These are phyloP conservation scores for Exophiala calicioides DNA, from an alignment of 2,329 filamentous ascomycete genomes.

Conservation along the genomic window DNA sequence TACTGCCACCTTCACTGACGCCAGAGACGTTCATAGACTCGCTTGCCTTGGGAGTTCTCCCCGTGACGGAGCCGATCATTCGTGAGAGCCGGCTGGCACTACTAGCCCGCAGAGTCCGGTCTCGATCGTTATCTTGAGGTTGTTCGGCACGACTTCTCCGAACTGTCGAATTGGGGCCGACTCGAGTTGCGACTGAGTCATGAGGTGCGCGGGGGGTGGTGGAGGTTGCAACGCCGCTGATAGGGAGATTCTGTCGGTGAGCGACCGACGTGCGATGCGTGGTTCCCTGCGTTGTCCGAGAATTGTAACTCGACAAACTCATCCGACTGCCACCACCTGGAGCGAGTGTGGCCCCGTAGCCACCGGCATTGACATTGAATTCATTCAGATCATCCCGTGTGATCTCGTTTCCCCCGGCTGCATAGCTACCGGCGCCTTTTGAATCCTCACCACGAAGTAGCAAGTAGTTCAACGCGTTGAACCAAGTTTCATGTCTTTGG, in stretches of 20 bases:
- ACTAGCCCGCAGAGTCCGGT: constrained; percentile 45
- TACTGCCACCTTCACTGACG: constrained; percentile 33
- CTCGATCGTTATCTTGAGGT: constrained; percentile 50
- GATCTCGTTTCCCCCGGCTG: constrained; percentile 59
- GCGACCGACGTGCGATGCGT: constrained; percentile 39
- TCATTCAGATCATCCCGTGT: constrained; percentile 67
- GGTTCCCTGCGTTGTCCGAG: constrained; percentile 67
- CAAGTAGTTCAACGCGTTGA: constrained; percentile 92
- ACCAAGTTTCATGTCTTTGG: constrained; percentile 97
- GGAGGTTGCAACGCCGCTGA: constrained; percentile 38
- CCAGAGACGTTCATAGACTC: constrained; percentile 21
- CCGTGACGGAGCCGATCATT: constrained; percentile 50
- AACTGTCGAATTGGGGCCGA: constrained; percentile 25
- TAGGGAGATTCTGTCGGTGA: constrained; percentile 39
- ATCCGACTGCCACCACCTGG: constrained; percentile 42
- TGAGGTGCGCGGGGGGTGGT: constrained; percentile 38
- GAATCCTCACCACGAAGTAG: constrained; percentile 68
- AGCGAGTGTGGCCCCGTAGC: constrained; percentile 55
- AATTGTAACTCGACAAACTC: constrained; percentile 80
- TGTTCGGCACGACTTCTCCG: constrained; percentile 39
- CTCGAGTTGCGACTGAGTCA: constrained; percentile 34
- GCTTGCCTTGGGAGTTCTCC: constrained; percentile 41
- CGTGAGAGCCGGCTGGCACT: constrained; percentile 35
- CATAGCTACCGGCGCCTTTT: constrained; percentile 38
- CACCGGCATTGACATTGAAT: constrained; percentile 83